Evolutionary conservation across 2,329 filamentous ascomycete species (phyloP), one percentile per base, ranked within the genome.

Genomic region (Dissoconium aciculare): DNA sequence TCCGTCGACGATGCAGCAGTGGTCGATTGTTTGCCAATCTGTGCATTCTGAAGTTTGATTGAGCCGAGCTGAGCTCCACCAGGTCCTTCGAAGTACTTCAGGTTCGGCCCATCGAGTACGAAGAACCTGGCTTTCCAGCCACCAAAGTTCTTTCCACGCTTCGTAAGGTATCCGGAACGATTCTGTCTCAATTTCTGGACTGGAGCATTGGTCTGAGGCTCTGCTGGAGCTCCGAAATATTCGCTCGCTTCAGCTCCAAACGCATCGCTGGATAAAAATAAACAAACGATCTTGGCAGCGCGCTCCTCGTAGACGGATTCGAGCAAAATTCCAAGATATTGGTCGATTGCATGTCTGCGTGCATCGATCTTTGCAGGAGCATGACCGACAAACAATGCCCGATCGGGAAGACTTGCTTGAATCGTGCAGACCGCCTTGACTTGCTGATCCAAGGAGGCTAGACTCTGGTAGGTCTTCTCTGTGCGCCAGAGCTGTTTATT

Each of bases 81-180:
- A 3, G 83, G 84, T 2, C 78, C 73, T 56, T 98, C 89, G 47
- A 81, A 95, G 53, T 98, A 98, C 46, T 79, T 84, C 46, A 98
- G 60, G 34, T 76, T 66, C 4, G 76, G 69, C 6, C 74, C 74
- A 44, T 80, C 71, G 3, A 81, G 60, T 10, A 77, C 65, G 47
- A 80, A 80, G 47, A 72, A 79, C 34, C 75, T 62, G 8, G 84
- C 85, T 57, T 98, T 98, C 89, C 89, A 98, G 28, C 89, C 89
- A 30, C 89, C 89, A 58, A 98, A 98, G 49, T 95, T 95, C 64
- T 98, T 98, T 28, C 89, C 89, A 44, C 81, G 73, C 61, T 98
- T 98, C 2, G 89, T 95, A 29, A 98, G 62, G 54, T 95, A 98
- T 5, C 89, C 89, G 50, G 76, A 85, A 49, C 82, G 83, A 36